Conservation (phyloP, 352 stramenopile genomes). For the Pythium monospermum region DNA sequence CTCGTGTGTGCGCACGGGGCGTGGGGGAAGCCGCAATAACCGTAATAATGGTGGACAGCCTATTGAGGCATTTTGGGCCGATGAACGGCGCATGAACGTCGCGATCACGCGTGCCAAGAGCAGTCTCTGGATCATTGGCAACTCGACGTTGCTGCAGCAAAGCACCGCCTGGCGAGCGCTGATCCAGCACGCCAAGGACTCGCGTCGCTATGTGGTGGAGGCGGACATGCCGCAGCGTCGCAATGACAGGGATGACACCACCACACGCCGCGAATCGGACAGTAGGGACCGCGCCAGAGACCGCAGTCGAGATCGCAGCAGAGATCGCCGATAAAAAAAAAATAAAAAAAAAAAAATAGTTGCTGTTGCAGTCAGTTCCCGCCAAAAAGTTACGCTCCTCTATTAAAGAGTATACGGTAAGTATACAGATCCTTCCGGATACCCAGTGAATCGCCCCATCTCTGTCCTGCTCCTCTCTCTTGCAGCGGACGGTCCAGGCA, state of each 20-base stretch:
- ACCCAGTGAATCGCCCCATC: not conserved
- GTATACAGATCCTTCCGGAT: slow-evolving; percentile 15
- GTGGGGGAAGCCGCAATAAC: slow-evolving; percentile 59
- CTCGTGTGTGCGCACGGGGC: slow-evolving; percentile 94
- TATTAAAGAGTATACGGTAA: too few relatives aligned
- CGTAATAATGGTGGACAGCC: slow-evolving; percentile 22
- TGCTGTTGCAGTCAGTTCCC: too few relatives aligned
- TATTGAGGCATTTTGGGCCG: slow-evolving; percentile 91
- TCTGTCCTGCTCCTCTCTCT: slow-evolving; percentile 1
- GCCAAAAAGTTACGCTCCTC: too few relatives aligned
- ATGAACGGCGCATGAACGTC: slow-evolving; percentile 98
- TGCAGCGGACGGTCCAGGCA: slow-evolving; percentile 5
- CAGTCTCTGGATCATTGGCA: slow-evolving; percentile 88
- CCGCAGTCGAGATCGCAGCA: not conserved
- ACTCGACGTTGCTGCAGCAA: slow-evolving; percentile 62
- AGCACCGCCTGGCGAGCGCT: slow-evolving; percentile 61
- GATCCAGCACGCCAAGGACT: slow-evolving; percentile 60
- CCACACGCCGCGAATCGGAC: not conserved
- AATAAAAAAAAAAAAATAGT: too few relatives aligned
- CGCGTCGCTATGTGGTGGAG: slow-evolving; percentile 39
- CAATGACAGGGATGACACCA: not conserved
- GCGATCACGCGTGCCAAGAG: slow-evolving; percentile 96
- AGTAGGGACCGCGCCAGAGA: not conserved
- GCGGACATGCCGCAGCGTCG: slow-evolving; percentile 11
- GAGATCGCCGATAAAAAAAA: not conserved